These are phyloP conservation scores for Cutaneotrichosporon cyanovorans DNA, from an alignment of 1,284 basidiomycete species.

Conservation along the genomic window DNA sequence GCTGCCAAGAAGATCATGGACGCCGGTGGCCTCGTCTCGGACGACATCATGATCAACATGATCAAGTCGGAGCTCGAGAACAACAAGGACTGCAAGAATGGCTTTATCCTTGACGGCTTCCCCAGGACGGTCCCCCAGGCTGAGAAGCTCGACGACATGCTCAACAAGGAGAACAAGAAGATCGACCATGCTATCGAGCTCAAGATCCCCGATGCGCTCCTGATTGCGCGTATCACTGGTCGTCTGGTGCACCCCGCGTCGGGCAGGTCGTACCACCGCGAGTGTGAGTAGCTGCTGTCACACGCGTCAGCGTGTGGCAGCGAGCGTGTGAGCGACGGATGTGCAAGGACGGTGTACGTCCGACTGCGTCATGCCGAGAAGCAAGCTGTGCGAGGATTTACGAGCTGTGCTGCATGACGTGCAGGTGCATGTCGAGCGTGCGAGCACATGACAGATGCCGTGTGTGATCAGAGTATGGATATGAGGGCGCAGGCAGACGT, in stretches of 20 bases:
- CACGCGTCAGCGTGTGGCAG: no score
- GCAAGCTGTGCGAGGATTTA: no score
- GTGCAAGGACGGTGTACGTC: no score
- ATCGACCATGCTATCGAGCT: slow-evolving; percentile 89
- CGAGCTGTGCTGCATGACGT: no score
- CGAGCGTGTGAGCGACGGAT: background rate
- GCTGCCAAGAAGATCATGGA: slow-evolving; percentile 99
- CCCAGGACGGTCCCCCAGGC: slow-evolving; percentile 97
- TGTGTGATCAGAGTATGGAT: no score
- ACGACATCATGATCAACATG: slow-evolving; percentile 97
- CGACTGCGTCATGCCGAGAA: no score
- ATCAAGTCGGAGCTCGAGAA: slow-evolving; percentile 93
- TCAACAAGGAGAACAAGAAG: slow-evolving; percentile 69
- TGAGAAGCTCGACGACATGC: slow-evolving; percentile 91
- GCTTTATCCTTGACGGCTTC: slow-evolving; percentile 98
- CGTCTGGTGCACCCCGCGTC: slow-evolving; percentile 84
- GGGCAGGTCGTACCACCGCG: slow-evolving; percentile 88
- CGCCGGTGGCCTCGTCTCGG: slow-evolving; percentile 81
- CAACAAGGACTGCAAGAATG: slow-evolving; percentile 87
- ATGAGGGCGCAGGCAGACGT: no score
- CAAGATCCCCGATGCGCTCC: slow-evolving; percentile 84
- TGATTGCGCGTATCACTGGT: slow-evolving; percentile 96
- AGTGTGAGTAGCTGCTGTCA: slow-evolving; percentile 63
- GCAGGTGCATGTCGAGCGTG: no score
- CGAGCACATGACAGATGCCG: no score